Evolutionary conservation across 352 stramenopile species (phyloP), one percentile per base, ranked within the genome.

Genomic region (Blastocystis sp.): DNA sequence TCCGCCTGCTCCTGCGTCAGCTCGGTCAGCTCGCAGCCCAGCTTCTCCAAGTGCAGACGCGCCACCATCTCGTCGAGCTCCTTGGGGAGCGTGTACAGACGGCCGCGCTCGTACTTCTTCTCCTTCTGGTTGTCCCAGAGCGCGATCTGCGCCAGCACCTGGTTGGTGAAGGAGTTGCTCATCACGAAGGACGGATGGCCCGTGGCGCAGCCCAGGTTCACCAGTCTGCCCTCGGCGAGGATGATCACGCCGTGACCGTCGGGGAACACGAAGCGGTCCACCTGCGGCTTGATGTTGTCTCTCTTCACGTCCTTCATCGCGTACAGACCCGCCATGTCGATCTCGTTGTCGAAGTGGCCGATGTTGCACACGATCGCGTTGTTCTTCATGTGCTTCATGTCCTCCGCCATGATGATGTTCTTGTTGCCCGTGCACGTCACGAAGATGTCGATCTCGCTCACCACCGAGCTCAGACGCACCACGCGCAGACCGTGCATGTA

Each of bases 321-420:
- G n/a, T 92, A 91, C 55, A 99, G 93, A 59, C 95, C 95, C 62
- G 96, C 95, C 95, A 98, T 98, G 93, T 99, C 97, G 90, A 99
- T 98, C 92, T 99, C 96, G 92, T 99, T 99, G 93, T 99, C 96
- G 90, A 99, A 98, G 94, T 99, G 96, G 92, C 97, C 96, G 92
- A 99, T 99, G 95, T 99, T 99, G 91, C 97, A 96, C 66, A 99
- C 96, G 91, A 99, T 98, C 79, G 96, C 96, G 92, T 99, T 99
- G 95, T 99, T 98, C 94, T 98, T 98, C 96, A 99, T 99, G 94
- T 98, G 97, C 65, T 92, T 89, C 96, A 99, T 98, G 93, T 97
- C 92, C 2, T 94, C 91, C 26, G 92, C 93, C 95, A 98, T 98
- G 92, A 98, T 96, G 91, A 99, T 98, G 91, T 97, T 96, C 94